Conservation (phyloP, 164 flowering plant genomes). For the Nelumbo lutea region DNA sequence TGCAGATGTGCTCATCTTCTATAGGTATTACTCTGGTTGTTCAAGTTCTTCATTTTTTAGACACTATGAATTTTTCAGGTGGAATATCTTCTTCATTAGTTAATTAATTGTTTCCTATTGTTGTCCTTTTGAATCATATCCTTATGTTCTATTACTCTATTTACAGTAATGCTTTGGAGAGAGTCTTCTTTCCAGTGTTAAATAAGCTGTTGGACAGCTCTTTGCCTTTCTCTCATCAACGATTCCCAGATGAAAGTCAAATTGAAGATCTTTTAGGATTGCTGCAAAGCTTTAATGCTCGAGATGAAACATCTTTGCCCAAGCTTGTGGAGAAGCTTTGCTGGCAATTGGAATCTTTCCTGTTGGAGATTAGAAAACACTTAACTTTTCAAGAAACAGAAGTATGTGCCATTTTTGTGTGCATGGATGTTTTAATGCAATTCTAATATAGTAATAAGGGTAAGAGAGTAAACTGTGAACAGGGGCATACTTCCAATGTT, state of each 20-base stretch:
- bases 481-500: neutral
- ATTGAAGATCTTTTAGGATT: slow-evolving; percentile 37
- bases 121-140: neutral
- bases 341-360: slow-evolving; percentile 44
- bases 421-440: neutral
- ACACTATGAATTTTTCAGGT: slow-evolving; percentile 7
- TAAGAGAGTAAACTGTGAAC: neutral
- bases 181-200: slow-evolving; percentile 42
- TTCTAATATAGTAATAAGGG: neutral
- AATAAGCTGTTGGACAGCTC: slow-evolving; percentile 20
- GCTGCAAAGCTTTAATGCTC: slow-evolving; percentile 31
- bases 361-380: slow-evolving; percentile 28
- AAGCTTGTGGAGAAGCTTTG: slow-evolving; percentile 45
- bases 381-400: slow-evolving; percentile 58
- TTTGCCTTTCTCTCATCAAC: slow-evolving; percentile 15
- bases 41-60: slow-evolving; percentile 5
- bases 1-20: slow-evolving; percentile 55
- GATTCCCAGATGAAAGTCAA: slow-evolving; percentile 32
- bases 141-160: slow-evolving; percentile 9
- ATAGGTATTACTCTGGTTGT: slow-evolving; percentile 44
- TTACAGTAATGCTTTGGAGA: slow-evolving; percentile 59
- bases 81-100: slow-evolving; percentile 1
- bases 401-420: slow-evolving; percentile 33
- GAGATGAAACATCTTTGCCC: slow-evolving; percentile 19
- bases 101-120: slow-evolving; percentile 1